Evolutionary conservation across 192 early-diverging fungal species (phyloP), one percentile per base, ranked within the genome.

Genomic region (Coemansia biformis): DNA sequence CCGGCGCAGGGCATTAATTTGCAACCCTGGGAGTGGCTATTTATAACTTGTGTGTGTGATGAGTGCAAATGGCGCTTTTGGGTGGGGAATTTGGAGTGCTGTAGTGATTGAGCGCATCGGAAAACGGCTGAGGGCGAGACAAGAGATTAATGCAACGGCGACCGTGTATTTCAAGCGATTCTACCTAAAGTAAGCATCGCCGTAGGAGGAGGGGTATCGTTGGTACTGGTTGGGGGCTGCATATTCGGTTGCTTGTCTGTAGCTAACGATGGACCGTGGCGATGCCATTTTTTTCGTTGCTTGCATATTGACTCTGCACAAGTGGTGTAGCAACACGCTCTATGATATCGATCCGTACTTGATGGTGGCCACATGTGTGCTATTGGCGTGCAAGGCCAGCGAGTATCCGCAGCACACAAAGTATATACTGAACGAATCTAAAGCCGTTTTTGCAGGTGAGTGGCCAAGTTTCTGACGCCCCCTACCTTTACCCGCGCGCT

Each of bases 121-220:
- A 18, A 84, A 84, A 30, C 73, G 77, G 32, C 40, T 92, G 12
- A 75, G 81, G n/a, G 54, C 84, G 22, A 63, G 86, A 40, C 92
- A 93, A 58, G 85, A 88, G 29, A 86, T 90, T 18, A 70, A 92
- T 5, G 86, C 89, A 0, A 90, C 91, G 9, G 89, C 88, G 3
- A 57, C 82, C 29, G 83, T 90, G 3, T 96, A 93, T 46, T 92
- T 93, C 40, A 90, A 89, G 63, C 77, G 92, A 15, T 93, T 92
- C 59, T 93, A 89, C 63, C 80, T 83, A 61, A 88, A 82, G 86
- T 86, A 79, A 63, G 79, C 73, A 13, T 28, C 22, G 22, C 11
- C 10, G 38, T 40, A 40, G 18, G 5, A 36, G 15, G 4, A 12
- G 22, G 11, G 12, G 26, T 28, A 7, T 7, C 4, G n/a, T n/a